A percentile compares a stretch with the other conserved stretches of the same genome.
Conservation (phyloP, 139 green algal genomes). For the Chlorella sp. region DNA sequence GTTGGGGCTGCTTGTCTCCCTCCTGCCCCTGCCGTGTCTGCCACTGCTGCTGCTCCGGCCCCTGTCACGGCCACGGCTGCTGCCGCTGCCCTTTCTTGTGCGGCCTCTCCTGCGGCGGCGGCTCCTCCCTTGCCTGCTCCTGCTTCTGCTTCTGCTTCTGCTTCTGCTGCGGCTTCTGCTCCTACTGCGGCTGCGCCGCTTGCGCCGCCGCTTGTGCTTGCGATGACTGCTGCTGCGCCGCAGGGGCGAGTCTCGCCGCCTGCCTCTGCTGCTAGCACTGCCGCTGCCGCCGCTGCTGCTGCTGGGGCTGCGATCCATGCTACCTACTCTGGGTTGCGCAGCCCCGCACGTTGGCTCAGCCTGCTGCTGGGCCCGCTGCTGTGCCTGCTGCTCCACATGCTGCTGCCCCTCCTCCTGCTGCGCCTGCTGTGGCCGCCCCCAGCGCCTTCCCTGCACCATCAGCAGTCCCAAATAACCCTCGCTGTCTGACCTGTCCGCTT, state of each 20-base stretch:
- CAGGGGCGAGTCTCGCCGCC: neutral
- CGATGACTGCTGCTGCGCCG: neutral
- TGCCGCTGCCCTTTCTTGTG: neutral
- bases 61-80: too few species aligned
- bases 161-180: neutral
- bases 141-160: neutral
- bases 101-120: neutral
- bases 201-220: neutral
- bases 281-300: neutral
- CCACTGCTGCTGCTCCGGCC: neutral
- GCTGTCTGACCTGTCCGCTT: slow-evolving; percentile 24
- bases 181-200: neutral
- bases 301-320: neutral
- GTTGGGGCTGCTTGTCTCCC: neutral
- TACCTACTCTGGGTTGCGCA: neutral
- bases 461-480: slow-evolving; percentile 26
- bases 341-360: neutral
- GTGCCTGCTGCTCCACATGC: neutral
- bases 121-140: neutral
- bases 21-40: neutral
- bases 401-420: neutral
- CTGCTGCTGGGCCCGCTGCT: neutral
- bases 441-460: neutral
- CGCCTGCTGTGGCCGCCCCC: neutral
- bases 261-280: neutral